Base-by-base conservation (phyloP, 352 stramenopile species). In the Globisporangium camurandrum region DNA sequence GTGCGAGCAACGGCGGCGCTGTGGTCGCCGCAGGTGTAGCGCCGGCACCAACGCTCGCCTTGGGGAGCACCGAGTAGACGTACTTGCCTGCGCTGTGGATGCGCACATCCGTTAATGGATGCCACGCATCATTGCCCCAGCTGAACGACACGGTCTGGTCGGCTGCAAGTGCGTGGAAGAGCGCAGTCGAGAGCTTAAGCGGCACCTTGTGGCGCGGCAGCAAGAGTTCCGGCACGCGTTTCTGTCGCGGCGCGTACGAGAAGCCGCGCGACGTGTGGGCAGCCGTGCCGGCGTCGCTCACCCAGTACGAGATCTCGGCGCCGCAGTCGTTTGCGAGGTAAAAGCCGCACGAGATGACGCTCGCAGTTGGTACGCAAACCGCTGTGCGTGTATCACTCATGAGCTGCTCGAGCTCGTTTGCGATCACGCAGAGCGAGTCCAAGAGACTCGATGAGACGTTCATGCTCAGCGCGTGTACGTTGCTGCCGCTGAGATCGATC, bases 111-210 rank as follows among this genome's bases (percentile, higher is more conserved):
- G 72, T 89, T 0, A 93, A 41, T 2, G 82, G 80, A 45, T 88
- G 59, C 82, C 82, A 93, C 4, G 71, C 56, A 12, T 75, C 71
- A 20, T 90, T 58, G 16, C 67, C 75, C 73, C 71, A 91, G 44
- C 62, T 82, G 34, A 93, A 89, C 4, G 75, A 84, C 16, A 93
- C 60, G 0, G 75, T 84, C 49, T 91, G 77, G 31, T 93, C 79
- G 5, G 79, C 73, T 27, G 68, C 67, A 11, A 91, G 51, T 0
- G 79, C 82, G 26, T 79, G 66, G 46, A 84, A 84, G 22, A 86
- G 82, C 1, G 71, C 68, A 2, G 73, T 81, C 1, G 78, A 70
- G n/a, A 93, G 34, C 55, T 90, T 82, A 0, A 93, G 54, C 16
- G 82, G 71, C 10, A 86, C 67, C 54, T 84, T 87, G 31, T 69